Base-by-base conservation (phyloP, 805 yeast genomes). In the Hemisphaericaspora nanyangensis region DNA sequence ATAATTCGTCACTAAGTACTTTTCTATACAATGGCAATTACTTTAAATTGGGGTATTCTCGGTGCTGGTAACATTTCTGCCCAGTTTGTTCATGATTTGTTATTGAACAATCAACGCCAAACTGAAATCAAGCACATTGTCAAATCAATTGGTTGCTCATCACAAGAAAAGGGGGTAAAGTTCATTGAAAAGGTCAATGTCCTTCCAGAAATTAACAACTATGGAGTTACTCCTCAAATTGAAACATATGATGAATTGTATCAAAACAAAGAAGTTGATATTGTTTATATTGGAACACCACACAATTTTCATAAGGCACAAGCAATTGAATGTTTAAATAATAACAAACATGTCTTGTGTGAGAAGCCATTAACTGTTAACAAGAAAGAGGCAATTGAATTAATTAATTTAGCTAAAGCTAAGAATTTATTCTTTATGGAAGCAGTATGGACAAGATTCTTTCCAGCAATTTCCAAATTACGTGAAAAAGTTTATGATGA, bases 361-460 rank as follows among this genome's bases (percentile, higher is more conserved):
- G 82, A 77, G 44, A 77, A 77, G 51, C 78, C 82, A 6, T 58
- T 76, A 46, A 69, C 78, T 2, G 65, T 77, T 36, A 76, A 74
- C 44, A 57, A 55, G 3, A 54, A 54, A 16, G 79, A 77, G 39
- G 65, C 76, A 6, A 46, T 56, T 20, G 70, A 63, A 29, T 49
- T 77, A 8, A 54, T 66, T 35, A 60, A 51, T 1, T 60, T 68
- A 33, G 83, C 83, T 3, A 59, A 61, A 47, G 43, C 52, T 39
- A 66, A 69, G 51, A 60, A 63, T 1, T 50, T 66, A 35, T 76
- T 72, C 43, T 56, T 79, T 27, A 72, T 79, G 80, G 85, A 79
- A 53, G 84, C 76, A 4, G 69, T 74, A 37, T 76, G 82, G 82
- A 69, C 80, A 5, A 61, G 78, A 35, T 75, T 70, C 45, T 71